Conservation (phyloP, 2,329 filamentous ascomycete species). For the Fusarium tjaetaba region DNA sequence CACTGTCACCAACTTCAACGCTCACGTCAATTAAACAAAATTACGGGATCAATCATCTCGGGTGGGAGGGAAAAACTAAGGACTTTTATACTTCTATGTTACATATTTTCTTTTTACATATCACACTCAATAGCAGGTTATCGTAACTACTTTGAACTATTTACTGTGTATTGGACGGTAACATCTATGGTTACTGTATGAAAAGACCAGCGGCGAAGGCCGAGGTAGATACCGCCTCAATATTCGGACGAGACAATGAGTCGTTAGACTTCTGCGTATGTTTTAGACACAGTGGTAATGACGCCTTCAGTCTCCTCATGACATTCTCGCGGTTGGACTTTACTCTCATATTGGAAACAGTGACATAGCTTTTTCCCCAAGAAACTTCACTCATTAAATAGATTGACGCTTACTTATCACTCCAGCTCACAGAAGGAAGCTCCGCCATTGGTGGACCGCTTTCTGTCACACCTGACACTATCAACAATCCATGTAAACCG, state of each 20-base stretch:
- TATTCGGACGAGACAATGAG: rapidly evolving
- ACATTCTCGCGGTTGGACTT: neutral
- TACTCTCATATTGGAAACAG: neutral
- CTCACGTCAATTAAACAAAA: neutral
- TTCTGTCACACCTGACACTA: neutral
- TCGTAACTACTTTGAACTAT: no score
- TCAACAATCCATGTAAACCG: slow-evolving; percentile 16
- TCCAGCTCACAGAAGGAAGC: rapidly evolving
- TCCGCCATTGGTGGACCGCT: rapidly evolving
- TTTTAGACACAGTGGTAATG: neutral
- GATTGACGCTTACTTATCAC: rapidly evolving
- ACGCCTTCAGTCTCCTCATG: neutral
- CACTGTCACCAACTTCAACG: slow-evolving; percentile 21
- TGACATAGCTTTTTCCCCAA: neutral
- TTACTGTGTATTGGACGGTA: no score
- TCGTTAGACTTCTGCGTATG: no score
- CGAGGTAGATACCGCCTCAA: neutral
- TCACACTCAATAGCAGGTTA: neutral
- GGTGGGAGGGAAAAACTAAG: no score
- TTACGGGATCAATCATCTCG: rapidly evolving
- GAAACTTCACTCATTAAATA: no score
- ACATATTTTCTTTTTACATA: neutral
- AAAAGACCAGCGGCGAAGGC: no score
- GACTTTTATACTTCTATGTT: neutral
- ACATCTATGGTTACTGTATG: neutral